phyloP scores from a whole-genome alignment of 805 yeast species.

The Wickerhamomyces tratensis region DNA sequence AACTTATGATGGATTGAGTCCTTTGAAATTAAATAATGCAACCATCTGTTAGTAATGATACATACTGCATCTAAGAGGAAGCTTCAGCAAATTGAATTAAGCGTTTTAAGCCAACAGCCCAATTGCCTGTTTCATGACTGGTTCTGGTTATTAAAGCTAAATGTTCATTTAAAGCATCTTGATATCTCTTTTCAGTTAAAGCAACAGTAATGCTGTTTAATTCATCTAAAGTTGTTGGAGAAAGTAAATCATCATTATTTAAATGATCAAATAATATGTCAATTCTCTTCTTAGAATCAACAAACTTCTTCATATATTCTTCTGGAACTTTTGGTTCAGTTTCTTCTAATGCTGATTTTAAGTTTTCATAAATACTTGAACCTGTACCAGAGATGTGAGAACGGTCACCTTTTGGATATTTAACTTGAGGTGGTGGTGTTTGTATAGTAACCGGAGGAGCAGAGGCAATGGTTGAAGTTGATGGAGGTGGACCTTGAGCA shows the following conservation, averaged over 20 bases:
- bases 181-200: conserved; percentile 44
- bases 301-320: conserved; percentile 59
- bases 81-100: conserved; percentile 67
- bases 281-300: conserved; percentile 77
- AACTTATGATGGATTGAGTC: no score
- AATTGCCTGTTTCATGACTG: conserved; percentile 72
- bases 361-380: conserved; percentile 45
- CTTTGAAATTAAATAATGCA: no score
- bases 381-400: conserved; percentile 53
- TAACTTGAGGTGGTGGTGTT: conserved; percentile 15
- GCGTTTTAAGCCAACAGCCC: conserved; percentile 90
- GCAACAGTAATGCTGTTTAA: conserved; percentile 42
- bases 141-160: conserved; percentile 52
- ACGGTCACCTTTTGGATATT: conserved; percentile 57
- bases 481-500: no score
- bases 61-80: conserved; percentile 4
- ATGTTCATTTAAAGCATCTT: conserved; percentile 46
- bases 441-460: conserved; percentile 10
- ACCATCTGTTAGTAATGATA: no score
- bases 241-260: conserved; percentile 59
- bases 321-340: conserved; percentile 71
- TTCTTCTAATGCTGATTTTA: conserved; percentile 44
- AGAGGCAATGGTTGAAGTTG: conserved; percentile 1
- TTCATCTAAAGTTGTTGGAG: conserved; percentile 42
- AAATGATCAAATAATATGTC: conserved; percentile 68